Percentiles rank a stretch among this genome's conserved stretches.
Conservation (phyloP, 345 rosid species). For the Ailanthus altissimus region DNA sequence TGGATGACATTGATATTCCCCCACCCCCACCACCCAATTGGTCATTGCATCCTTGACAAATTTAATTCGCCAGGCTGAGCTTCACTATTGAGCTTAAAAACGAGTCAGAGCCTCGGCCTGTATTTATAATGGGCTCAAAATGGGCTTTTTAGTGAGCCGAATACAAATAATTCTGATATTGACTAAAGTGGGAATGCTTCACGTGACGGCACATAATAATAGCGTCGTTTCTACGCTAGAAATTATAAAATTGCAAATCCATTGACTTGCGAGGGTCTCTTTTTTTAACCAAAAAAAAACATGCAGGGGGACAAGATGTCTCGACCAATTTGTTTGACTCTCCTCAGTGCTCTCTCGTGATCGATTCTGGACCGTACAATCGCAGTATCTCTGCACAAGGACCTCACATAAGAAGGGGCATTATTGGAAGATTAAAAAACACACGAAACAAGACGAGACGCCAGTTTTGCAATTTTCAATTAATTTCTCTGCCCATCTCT, state of each 20-base stretch:
- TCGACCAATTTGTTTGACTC: not conserved
- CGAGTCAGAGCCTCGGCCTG: not conserved
- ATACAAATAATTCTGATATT: not conserved
- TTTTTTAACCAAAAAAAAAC: not conserved
- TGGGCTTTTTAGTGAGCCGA: not conserved
- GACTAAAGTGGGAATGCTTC: not conserved
- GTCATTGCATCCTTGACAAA: not conserved
- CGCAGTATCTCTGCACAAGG: not conserved
- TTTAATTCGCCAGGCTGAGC: not conserved
- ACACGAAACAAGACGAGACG: not conserved
- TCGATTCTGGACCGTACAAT: slow-evolving; percentile 33
- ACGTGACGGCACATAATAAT: slow-evolving; percentile 12
- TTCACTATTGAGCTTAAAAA: not conserved
- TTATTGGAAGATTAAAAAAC: not conserved
- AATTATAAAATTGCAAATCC: slow-evolving; percentile 17
- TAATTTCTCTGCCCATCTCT: not conserved
- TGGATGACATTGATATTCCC: not conserved
- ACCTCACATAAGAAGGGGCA: slow-evolving; percentile 11
- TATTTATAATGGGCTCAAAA: not conserved
- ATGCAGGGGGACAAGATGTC: not conserved
- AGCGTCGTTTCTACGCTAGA: slow-evolving; percentile 44
- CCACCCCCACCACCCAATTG: no score
- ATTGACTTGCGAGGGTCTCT: slow-evolving; percentile 10
- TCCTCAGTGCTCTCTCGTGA: not conserved
- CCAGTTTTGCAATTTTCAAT: not conserved